phyloP scores from a whole-genome alignment of 2,329 filamentous ascomycete species.

The Verticillium isaacii region DNA sequence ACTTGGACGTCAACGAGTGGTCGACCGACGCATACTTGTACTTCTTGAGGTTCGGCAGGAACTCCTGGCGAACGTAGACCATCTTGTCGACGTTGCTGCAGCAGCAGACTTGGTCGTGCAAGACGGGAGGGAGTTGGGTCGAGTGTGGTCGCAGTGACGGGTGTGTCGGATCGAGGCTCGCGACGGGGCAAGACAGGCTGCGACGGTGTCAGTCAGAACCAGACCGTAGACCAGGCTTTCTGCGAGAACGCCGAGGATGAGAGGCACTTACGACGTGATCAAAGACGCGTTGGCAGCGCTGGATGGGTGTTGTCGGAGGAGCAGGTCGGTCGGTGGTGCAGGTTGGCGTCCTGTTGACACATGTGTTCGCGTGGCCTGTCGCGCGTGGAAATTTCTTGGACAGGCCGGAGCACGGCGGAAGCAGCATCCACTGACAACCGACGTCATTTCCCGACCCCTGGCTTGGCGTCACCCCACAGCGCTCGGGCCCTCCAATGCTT shows the following conservation, averaged over 20 bases:
- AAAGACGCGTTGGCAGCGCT: not conserved
- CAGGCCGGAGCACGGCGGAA: not conserved
- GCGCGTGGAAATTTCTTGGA: not conserved
- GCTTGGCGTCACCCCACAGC: not conserved
- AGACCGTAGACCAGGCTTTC: too few relatives aligned
- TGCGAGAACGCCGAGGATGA: not conserved
- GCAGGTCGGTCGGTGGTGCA: not conserved
- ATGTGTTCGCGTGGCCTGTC: not conserved
- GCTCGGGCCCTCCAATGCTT: not conserved
- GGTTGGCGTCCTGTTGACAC: not conserved
- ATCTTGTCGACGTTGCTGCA: constrained; percentile 42
- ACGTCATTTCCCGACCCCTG: not conserved
- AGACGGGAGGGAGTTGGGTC: not conserved
- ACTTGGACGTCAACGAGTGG: constrained; percentile 82
- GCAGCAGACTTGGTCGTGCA: not conserved
- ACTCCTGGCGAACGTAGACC: constrained; percentile 93
- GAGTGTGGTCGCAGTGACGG: not conserved
- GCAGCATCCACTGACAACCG: not conserved
- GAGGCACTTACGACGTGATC: not conserved
- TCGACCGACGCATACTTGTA: constrained; percentile 97
- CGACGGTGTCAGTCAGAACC: too few relatives aligned
- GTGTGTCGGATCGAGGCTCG: not conserved
- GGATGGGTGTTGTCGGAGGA: not conserved
- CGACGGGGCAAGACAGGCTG: not conserved
- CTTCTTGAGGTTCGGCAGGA: constrained; percentile 80